Evolutionary conservation across 495 filamentous ascomycete genomes (phyloP).

Genomic region (Jackrogersella minutella): DNA sequence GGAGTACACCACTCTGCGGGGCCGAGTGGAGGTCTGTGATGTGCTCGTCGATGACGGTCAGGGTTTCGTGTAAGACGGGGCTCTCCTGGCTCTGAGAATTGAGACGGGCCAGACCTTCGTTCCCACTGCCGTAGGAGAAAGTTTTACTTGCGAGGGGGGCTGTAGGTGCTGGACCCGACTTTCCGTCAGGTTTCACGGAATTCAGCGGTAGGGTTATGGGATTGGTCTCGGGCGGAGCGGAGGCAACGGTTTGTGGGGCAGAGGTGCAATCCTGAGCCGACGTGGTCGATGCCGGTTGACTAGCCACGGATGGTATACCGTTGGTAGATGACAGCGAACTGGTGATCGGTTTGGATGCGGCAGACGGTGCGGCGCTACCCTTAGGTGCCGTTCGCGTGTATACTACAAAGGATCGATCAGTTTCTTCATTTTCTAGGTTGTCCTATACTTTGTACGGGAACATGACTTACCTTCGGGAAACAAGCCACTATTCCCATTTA

Average conservation of each 20-base stretch:
- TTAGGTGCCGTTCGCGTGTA: conserved; percentile 63
- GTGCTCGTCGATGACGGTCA: conserved; percentile 98
- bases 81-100: conserved; percentile 62
- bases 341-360: conserved; percentile 37
- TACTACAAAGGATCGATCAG: conserved; percentile 48
- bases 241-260: conserved; percentile 21
- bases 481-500: conserved; percentile 78
- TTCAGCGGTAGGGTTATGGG: conserved; percentile 52
- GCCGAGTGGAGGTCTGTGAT: conserved; percentile 91
- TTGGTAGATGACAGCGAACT: conserved; percentile 36
- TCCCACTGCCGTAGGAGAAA: conserved; percentile 28
- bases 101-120: conserved; percentile 35
- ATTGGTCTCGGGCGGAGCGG: conserved; percentile 31
- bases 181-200: conserved; percentile 46
- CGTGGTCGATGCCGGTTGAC: conserved; percentile 47
- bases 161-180: conserved; percentile 26
- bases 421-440: conserved; percentile 2
- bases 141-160: conserved; percentile 34
- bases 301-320: conserved; percentile 27
- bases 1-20: conserved; percentile 56
- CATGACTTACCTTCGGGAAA: conserved; percentile 83
- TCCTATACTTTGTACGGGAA: background rate
- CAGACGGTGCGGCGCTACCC: conserved; percentile 33
- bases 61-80: conserved; percentile 93
- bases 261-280: conserved; percentile 48